Evolutionary conservation across 495 filamentous ascomycete genomes (phyloP).

Genomic region (Penicillium antarcticum): DNA sequence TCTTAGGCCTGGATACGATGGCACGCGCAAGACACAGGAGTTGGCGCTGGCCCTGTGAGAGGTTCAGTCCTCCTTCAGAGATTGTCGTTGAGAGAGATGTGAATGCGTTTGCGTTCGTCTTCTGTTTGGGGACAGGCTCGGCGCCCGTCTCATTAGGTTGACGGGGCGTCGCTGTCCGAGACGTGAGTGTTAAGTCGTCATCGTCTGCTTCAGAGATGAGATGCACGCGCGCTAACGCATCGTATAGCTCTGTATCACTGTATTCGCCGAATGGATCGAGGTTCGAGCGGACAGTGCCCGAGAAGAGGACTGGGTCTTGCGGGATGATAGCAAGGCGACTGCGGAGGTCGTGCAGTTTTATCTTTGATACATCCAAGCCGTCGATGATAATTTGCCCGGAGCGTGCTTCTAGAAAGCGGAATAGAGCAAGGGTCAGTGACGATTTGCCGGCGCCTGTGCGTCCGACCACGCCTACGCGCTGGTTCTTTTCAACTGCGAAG

Average conservation of each 20-base stretch:
- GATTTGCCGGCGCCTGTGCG: constrained; percentile 88
- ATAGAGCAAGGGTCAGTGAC: constrained; percentile 75
- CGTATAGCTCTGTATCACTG: constrained; percentile 65
- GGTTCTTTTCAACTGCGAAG: constrained; percentile 67
- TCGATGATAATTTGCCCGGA: constrained; percentile 71
- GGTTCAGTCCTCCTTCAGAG: constrained; percentile 72
- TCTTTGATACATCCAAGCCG: constrained; percentile 70
- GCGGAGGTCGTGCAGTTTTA: constrained; percentile 70
- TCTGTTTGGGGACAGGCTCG: constrained; percentile 16
- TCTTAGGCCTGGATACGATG: constrained; percentile 73
- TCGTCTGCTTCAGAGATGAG: constrained; percentile 49
- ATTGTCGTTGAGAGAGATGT: constrained; percentile 57
- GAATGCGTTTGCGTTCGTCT: constrained; percentile 62
- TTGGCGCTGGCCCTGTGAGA: constrained; percentile 86
- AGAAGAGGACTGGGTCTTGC: constrained; percentile 84
- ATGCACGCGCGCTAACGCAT: constrained; percentile 74
- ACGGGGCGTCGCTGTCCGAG: constrained; percentile 25
- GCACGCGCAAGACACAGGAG: constrained; percentile 86
- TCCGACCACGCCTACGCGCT: constrained; percentile 79
- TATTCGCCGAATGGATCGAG: constrained; percentile 78
- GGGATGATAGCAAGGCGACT: constrained; percentile 80
- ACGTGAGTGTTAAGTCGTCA: constrained; percentile 32
- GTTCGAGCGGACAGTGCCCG: constrained; percentile 78
- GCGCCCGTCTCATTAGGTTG: constrained; percentile 19
- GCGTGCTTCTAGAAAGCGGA: constrained; percentile 76